Evolutionary conservation across 1,139 yeast genomes (phyloP), one percentile per base, ranked within the genome.

Genomic region (Yamadazyma conglobata): DNA sequence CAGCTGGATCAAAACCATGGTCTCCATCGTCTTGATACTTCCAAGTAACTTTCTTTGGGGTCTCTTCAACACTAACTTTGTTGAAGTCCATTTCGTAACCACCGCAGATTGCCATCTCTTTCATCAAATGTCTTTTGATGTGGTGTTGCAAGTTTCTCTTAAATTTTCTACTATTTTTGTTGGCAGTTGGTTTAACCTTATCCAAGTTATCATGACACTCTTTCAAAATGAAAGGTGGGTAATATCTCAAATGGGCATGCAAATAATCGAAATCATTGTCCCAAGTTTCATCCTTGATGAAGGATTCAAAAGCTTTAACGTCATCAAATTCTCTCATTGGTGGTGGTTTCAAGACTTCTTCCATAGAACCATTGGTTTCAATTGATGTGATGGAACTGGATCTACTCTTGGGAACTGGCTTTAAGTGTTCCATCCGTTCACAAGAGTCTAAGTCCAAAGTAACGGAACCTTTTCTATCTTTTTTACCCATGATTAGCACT

Each of bases 71-170:
- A 23, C 63, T 68, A 33, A 69, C 65, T 49, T 73, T 73, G 34
- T 66, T 65, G 50, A 76, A 72, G 33, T 74, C 66, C 63, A 76
- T 60, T 33, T 66, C 65, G 48, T 71, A 64, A 27, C 85, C 85
- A 24, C 81, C 65, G 53, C 78, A 74, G 37, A 65, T 67, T 43
- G 71, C 73, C 58, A 82, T 77, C 44, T 81, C 89, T 40, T 72
- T 69, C 54, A 82, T 63, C 50, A 82, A 62, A 54, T 81, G 89
- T 49, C 79, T 79, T 48, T 78, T 75, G 34, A 82, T 67, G 47
- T 82, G 91, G 55, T 82, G 89, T 51, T 79, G 82, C 56, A 82
- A 67, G 51, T 81, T 81, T 53, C 91, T 72, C 45, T 75, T 78
- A 52, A 80, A 82, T 58, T 81, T 81, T 46, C 77, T 73, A 35